phyloP scores from a whole-genome alignment of 495 filamentous ascomycete genomes.

The Lasiosphaeria miniovina region DNA sequence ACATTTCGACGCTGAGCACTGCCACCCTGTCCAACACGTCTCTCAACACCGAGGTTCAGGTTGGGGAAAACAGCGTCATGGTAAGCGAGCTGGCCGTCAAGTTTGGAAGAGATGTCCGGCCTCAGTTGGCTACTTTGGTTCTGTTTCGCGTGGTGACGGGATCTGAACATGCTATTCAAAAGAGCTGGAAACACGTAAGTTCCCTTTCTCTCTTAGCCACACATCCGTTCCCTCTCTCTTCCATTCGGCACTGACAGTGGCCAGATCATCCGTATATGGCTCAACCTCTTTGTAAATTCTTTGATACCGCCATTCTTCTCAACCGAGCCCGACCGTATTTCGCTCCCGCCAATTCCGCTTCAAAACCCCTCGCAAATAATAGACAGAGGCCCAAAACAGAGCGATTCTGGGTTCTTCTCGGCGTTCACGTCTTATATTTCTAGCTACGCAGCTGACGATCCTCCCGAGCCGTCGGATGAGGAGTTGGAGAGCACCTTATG shows the following conservation, averaged over 20 bases:
- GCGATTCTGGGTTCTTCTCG: slow-evolving; percentile 82
- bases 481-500: slow-evolving; percentile 93
- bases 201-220: not conserved
- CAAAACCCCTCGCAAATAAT: slow-evolving; percentile 91
- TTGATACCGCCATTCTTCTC: slow-evolving; percentile 83
- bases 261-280: slow-evolving; percentile 82
- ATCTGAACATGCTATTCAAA: slow-evolving; percentile 70
- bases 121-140: slow-evolving; percentile 89
- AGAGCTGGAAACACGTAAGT: slow-evolving; percentile 82
- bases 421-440: slow-evolving; percentile 94
- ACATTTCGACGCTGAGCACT: slow-evolving; percentile 82
- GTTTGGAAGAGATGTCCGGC: slow-evolving; percentile 90
- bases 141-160: slow-evolving; percentile 85
- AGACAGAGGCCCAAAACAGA: slow-evolving; percentile 73
- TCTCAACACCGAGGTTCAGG: slow-evolving; percentile 95
- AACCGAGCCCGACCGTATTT: slow-evolving; percentile 63
- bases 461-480: slow-evolving; percentile 94
- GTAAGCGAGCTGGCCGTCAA: slow-evolving; percentile 97
- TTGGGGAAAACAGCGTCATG: slow-evolving; percentile 90
- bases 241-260: slow-evolving; percentile 25
- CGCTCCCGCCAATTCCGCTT: slow-evolving; percentile 80
- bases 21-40: slow-evolving; percentile 72
- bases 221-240: not conserved
- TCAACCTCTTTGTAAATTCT: slow-evolving; percentile 95
- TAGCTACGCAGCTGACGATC: slow-evolving; percentile 97